A percentile compares a stretch with the other conserved stretches of the same genome.
Conservation (phyloP, 441 rosid species). For the Eruca vesicaria region DNA sequence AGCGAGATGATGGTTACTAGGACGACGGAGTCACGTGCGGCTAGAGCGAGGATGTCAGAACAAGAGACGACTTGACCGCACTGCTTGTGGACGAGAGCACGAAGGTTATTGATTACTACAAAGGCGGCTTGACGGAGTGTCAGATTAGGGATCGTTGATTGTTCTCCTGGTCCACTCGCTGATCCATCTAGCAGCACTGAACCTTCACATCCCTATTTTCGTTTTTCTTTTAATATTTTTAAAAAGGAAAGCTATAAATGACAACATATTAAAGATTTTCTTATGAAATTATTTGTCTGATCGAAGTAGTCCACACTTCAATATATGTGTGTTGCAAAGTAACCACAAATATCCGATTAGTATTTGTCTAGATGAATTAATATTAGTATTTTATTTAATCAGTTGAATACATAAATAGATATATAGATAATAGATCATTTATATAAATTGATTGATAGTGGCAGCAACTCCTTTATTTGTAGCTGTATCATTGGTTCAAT, state of each 20-base stretch:
- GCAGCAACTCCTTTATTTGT: not conserved
- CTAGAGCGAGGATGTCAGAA: slow-evolving; percentile 64
- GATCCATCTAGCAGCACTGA: slow-evolving; percentile 79
- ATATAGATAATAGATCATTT: too few species aligned
- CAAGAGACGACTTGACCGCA: slow-evolving; percentile 84
- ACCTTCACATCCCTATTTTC: slow-evolving; percentile 65
- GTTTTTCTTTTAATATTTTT: slow-evolving; percentile 18
- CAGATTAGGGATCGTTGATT: slow-evolving; percentile 60
- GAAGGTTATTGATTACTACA: slow-evolving; percentile 58
- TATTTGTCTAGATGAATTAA: not conserved
- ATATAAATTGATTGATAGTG: too few species aligned
- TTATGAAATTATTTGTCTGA: not conserved
- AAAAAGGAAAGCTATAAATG: not conserved
- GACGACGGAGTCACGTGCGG: slow-evolving; percentile 77
- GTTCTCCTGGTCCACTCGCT: slow-evolving; percentile 77
- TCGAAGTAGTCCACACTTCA: not conserved
- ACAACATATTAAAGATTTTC: not conserved
- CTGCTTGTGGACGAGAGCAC: slow-evolving; percentile 40
- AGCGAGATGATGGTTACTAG: slow-evolving; percentile 38
- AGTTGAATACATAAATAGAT: not conserved
- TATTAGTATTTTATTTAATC: not conserved
- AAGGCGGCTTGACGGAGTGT: slow-evolving; percentile 55
- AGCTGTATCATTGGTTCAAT: not conserved
- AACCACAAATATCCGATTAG: not conserved
- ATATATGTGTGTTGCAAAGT: not conserved